Evolutionary conservation across 345 rosid genomes (phyloP).

Genomic region (Heritiera fomes): DNA sequence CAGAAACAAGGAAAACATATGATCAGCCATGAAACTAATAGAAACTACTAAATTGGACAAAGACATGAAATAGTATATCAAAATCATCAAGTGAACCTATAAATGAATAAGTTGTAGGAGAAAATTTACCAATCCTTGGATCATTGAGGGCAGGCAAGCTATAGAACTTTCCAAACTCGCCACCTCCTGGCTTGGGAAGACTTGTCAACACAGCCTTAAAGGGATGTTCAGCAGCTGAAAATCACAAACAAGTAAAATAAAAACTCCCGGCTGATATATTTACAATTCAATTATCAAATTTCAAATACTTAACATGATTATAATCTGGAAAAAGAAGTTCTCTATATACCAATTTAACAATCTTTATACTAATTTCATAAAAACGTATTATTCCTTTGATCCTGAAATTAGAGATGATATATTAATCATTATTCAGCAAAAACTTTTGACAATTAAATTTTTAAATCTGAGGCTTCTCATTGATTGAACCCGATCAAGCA

Average conservation of each 20-base stretch:
- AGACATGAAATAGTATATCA: background rate
- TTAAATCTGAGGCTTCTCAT: constrained; percentile 1
- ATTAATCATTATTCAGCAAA: too few relatives aligned
- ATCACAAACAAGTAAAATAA: background rate
- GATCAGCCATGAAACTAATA: constrained; percentile 3
- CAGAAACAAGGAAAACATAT: constrained; percentile 13
- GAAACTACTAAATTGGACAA: background rate
- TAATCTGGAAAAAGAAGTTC: background rate
- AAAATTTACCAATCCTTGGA: constrained; percentile 76
- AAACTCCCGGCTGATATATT: background rate
- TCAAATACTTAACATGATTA: background rate
- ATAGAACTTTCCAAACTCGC: constrained; percentile 89
- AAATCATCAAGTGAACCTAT: background rate
- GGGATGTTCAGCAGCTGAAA: constrained; percentile 84
- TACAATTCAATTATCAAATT: background rate
- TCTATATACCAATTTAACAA: background rate
- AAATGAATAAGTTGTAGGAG: background rate
- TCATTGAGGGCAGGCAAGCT: constrained; percentile 91
- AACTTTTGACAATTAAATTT: background rate
- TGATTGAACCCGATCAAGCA: background rate
- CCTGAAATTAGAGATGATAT: background rate
- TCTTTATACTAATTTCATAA: background rate
- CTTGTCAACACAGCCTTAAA: constrained; percentile 68
- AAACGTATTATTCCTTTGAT: background rate
- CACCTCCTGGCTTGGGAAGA: constrained; percentile 93